Evolutionary conservation across 176 grass and related monocot species (phyloP).

Genomic region (barley (Hordeum vulgare)): DNA sequence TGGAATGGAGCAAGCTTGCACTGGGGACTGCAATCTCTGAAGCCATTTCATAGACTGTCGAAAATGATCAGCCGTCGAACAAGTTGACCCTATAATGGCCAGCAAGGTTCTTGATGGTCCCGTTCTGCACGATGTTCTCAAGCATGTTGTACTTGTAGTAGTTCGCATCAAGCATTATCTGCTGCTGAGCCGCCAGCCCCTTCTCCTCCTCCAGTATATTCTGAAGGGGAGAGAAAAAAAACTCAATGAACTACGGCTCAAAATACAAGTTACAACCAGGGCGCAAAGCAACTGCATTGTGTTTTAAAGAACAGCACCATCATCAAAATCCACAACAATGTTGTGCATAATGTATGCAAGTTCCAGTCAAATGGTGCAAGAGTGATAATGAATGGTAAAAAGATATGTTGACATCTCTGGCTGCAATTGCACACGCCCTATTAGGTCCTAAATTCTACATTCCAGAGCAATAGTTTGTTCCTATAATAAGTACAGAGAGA

Average conservation of each 20-base stretch:
- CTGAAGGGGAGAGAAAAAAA: not conserved
- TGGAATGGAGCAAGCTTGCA: not conserved
- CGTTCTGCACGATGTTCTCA: constrained; percentile 26
- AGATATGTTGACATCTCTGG: not conserved
- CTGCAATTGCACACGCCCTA: not conserved
- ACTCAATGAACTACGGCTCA: not conserved
- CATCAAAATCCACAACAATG: constrained; percentile 8
- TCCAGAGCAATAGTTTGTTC: not conserved
- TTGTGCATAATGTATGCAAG: not conserved
- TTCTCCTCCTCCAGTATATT: constrained; percentile 52
- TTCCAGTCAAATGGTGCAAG: not conserved
- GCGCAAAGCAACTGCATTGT: not conserved
- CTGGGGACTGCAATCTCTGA: not conserved
- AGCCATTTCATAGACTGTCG: not conserved
- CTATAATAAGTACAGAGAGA: not conserved
- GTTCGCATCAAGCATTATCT: constrained; percentile 31
- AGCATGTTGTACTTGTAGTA: constrained; percentile 45
- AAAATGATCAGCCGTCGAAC: constrained; percentile 20
- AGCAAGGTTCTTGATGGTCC: constrained; percentile 24
- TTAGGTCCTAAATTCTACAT: not conserved
- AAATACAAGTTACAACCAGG: not conserved
- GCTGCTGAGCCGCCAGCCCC: constrained; percentile 43
- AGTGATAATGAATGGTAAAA: not conserved
- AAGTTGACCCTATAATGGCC: constrained; percentile 38
- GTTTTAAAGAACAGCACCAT: not conserved